Base-by-base conservation (phyloP, 345 rosid species). In the Boechera stricta region DNA sequence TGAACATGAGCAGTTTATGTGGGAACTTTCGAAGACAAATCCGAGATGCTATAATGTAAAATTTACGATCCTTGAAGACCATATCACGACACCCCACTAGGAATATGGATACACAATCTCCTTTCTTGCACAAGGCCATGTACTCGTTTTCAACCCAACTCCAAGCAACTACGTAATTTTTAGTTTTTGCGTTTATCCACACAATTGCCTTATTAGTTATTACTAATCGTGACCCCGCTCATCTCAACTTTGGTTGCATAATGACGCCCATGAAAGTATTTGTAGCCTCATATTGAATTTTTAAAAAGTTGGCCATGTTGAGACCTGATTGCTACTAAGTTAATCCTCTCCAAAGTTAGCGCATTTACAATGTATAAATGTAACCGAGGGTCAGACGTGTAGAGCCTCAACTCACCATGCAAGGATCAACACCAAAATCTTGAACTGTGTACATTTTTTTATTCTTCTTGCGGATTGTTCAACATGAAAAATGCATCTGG, bases 141-240 rank as follows among this genome's bases (percentile, higher is more conserved):
- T 55, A 12, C 35, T 7, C 2, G 16, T 28, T 1, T 55, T 12
- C 5, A 55, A 33, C 35, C 32, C 52, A 48, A 16, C 52, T 48
- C 9, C 52, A 48, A 48, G 52, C 24, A 55, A 55, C 59, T 29
- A 1, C 59, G 59, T 55, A 55, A 35, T 55, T 33, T 55, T 28
- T 55, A 31, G 59, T 28, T 55, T 55, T 28, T 16, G 29, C 59
- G 59, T 55, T 35, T 55, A 54, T 12, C 59, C 59, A 54, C 35
- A 54, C n/a, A 29, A 28, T 35, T 55, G 35, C 36, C 35, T 55
- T 55, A 28, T 18, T 18, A 18, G 21, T 18, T 18, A 18, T 18
- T 18, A 18, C 7, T n/a, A 28, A 4, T 28, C 1, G n/a, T 6
- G 35, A 11, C 11, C 35, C 59, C 8, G 0, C 28, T 11, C 59